These are phyloP conservation scores for Fusarium sp. DNA, from an alignment of 2,329 filamentous ascomycete species.

Conservation along the genomic window DNA sequence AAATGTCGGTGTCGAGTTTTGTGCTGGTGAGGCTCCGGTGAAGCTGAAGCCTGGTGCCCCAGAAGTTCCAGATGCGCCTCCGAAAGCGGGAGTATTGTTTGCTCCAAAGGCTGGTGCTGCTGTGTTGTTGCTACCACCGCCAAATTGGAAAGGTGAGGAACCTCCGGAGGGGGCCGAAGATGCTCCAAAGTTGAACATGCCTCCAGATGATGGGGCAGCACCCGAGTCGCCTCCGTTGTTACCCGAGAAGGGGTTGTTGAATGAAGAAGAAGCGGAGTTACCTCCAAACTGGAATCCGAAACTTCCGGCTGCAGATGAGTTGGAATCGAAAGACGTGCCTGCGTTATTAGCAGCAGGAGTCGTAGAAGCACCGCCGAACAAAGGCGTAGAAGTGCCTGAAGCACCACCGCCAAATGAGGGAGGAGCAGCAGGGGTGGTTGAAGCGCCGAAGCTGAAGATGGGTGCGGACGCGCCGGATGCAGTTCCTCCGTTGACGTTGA, in stretches of 20 bases:
- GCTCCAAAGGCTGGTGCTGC: slow-evolving; percentile 48
- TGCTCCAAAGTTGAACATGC: slow-evolving; percentile 55
- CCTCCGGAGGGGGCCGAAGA: slow-evolving; percentile 46
- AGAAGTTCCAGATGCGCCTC: slow-evolving; percentile 46
- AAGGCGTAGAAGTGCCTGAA: slow-evolving; percentile 42
- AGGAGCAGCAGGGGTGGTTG: slow-evolving; percentile 37
- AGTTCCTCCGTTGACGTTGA: slow-evolving; percentile 46
- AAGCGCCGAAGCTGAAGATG: slow-evolving; percentile 52
- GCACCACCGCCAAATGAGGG: slow-evolving; percentile 51
- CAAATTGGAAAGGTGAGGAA: slow-evolving; percentile 55
- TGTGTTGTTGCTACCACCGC: slow-evolving; percentile 43
- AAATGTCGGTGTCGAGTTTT: slow-evolving; percentile 48
- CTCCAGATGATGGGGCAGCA: slow-evolving; percentile 42
- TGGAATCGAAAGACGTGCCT: slow-evolving; percentile 54
- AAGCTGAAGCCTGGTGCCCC: slow-evolving; percentile 56
- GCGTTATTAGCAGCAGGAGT: slow-evolving; percentile 38
- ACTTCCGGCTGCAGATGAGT: slow-evolving; percentile 42
- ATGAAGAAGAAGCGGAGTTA: slow-evolving; percentile 44
- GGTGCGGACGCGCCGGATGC: slow-evolving; percentile 44
- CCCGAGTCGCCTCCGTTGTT: slow-evolving; percentile 41
- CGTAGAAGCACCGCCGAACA: slow-evolving; percentile 51
- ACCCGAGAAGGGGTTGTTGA: slow-evolving; percentile 57
- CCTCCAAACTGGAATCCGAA: slow-evolving; percentile 52
- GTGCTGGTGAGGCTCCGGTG: slow-evolving; percentile 49
- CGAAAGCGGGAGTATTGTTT: slow-evolving; percentile 48